These are phyloP conservation scores for Nicotiana rustica DNA, from an alignment of 305 asterid species.

Conservation along the genomic window DNA sequence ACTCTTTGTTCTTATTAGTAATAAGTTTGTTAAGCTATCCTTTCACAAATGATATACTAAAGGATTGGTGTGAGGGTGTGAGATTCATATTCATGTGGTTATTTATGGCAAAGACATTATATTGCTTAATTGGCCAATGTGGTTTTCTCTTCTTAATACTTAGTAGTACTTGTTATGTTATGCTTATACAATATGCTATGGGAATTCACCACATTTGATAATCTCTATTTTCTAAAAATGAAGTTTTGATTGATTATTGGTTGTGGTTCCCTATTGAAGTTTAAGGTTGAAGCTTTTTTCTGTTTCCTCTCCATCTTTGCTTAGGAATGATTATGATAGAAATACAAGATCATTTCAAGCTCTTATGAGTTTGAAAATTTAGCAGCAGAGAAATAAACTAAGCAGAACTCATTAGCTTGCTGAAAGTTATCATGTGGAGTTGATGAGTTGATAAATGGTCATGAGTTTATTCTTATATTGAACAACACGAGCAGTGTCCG, in stretches of 20 bases:
- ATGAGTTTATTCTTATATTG: neutral
- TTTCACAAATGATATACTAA: neutral
- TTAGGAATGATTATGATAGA: neutral
- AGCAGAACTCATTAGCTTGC: neutral
- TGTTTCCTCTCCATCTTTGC: neutral
- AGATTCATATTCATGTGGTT: neutral
- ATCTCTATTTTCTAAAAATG: neutral
- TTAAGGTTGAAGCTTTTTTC: neutral
- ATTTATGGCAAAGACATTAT: neutral
- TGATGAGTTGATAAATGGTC: neutral
- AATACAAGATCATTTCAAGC: neutral
- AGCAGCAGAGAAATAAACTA: neutral
- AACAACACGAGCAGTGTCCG: no score
- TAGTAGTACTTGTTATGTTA: neutral
- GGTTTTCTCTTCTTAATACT: neutral
- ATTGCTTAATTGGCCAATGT: neutral
- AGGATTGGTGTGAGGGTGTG: neutral
- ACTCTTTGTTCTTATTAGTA: conserved; percentile 19
- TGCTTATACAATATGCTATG: neutral
- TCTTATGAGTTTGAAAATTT: neutral
- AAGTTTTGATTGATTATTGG: neutral
- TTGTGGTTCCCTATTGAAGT: neutral
- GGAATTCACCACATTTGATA: neutral
- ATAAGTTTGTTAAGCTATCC: neutral
- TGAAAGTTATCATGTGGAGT: no score